Conservation (phyloP, 176 grass and related monocot species). For the Oryza rufipogon region DNA sequence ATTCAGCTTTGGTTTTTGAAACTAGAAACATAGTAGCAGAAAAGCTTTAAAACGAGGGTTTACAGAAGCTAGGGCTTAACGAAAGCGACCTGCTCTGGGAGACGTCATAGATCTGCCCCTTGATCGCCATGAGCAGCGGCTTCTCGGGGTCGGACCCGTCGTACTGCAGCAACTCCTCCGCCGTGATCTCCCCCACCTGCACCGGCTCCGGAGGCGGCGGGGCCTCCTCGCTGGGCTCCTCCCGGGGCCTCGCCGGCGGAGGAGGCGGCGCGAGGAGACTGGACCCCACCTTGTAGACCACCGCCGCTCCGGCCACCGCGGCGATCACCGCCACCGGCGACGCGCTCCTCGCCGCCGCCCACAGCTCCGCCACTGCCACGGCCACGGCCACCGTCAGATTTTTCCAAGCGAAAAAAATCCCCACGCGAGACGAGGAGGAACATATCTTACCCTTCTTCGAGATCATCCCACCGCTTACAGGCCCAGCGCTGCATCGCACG, state of each 20-base stretch:
- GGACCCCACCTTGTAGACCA: conserved; percentile 60
- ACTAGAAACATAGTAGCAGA: not conserved
- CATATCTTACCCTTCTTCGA: conserved; percentile 38
- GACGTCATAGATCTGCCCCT: conserved; percentile 92
- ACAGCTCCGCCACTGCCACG: conserved; percentile 59
- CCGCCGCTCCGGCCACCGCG: conserved; percentile 49
- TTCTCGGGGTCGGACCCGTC: conserved; percentile 78
- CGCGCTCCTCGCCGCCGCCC: conserved; percentile 60
- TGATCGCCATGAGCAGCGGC: conserved; percentile 90
- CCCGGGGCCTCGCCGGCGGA: conserved; percentile 1
- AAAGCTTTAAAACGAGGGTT: not conserved
- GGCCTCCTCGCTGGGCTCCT: conserved; percentile 27
- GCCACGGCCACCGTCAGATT: not conserved
- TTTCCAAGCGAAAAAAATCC: not conserved
- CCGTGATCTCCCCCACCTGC: conserved; percentile 67
- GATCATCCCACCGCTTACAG: conserved; percentile 7
- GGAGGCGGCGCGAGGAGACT: conserved; percentile 49
- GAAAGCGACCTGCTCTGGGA: conserved; percentile 72
- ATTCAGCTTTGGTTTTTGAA: not conserved
- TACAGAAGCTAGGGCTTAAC: not conserved
- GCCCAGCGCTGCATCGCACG: conserved; percentile 41
- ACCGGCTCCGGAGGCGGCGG: conserved; percentile 60
- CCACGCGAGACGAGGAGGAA: not conserved
- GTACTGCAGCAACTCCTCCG: conserved; percentile 74
- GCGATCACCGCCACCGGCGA: conserved; percentile 65